Percentiles rank a stretch among this genome's conserved stretches.
These are phyloP conservation scores for Cladorrhinum sp. DNA, from an alignment of 2,329 filamentous ascomycete species.

Conservation along the genomic window DNA sequence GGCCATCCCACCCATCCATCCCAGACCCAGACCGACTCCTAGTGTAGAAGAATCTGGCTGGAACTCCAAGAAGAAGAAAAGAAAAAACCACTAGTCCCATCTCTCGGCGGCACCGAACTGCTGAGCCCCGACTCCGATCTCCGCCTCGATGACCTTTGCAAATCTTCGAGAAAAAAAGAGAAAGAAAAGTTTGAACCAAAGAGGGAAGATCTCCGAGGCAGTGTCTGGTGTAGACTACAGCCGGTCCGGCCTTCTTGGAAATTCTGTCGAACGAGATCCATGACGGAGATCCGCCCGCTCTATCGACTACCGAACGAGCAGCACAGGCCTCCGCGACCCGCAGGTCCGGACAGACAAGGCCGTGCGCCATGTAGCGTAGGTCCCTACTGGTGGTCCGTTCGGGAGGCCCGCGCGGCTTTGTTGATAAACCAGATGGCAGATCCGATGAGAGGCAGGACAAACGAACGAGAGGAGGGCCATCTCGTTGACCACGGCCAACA, in stretches of 20 bases:
- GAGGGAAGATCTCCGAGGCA: not conserved
- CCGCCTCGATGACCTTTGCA: too few species aligned
- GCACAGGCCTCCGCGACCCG: not conserved
- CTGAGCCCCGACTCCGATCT: too few species aligned
- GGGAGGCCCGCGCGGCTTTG: not conserved
- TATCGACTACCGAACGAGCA: not conserved
- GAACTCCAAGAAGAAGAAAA: too few species aligned
- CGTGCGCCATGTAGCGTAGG: not conserved
- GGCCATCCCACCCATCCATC: too few species aligned
- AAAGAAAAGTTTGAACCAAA: not conserved
- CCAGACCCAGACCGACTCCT: too few species aligned
- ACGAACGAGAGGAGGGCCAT: not conserved
- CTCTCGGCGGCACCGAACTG: not conserved
- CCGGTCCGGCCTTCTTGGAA: not conserved
- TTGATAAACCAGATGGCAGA: not conserved
- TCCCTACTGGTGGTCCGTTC: not conserved
- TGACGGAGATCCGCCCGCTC: not conserved
- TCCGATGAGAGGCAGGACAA: not conserved
- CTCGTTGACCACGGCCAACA: not conserved
- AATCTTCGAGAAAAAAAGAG: not conserved
- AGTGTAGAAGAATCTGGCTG: too few species aligned
- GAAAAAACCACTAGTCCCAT: too few species aligned
- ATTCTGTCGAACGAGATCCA: not conserved
- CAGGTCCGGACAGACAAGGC: not conserved
- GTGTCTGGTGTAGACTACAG: not conserved